Evolutionary conservation across 176 grass and related monocot genomes (phyloP), one percentile per base, ranked within the genome.

Genomic region (Aegilops bicornis): DNA sequence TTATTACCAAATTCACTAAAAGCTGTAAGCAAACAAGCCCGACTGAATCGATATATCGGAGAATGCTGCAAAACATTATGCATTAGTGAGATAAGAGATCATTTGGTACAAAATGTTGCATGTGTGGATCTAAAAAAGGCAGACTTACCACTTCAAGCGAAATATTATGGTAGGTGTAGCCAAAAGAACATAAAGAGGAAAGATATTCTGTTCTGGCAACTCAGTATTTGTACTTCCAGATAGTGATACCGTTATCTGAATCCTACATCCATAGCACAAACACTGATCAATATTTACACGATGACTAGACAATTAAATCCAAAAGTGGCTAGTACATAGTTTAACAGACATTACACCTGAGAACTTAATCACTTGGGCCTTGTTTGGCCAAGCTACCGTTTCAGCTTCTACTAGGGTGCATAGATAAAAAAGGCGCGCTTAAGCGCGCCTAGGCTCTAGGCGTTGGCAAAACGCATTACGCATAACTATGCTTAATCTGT

Each of bases 131-230:
- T 22, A 82, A 72, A 77, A 36, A 39, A 81, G 65, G 22, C 74
- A 84, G 27, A 60, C 85, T 85, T 94, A 98, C 96, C 91, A 85
- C 90, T 90, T 84, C 90, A 87, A 87, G 72, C 3, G 84, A 84
- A 78, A 90, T 72, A 59, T 96, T 86, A 54, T 76, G 64, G 90
- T 84, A 83, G 94, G 92, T 87, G 82, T 89, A 87, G 89, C 94
- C 86, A 99, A 88, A 10, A 99, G 83, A 71, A 94, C 90, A 77
- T 96, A 93, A 54, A 99, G 69, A 85, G 97, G 97, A 43, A 99
- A 99, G 6, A 92, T 69, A 66, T 86, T 76, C 10, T 73, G 88
- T 70, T 74, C 83, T 87, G 87, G 88, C 84, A 86, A 58, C 76
- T 94, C 90, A 45, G 83, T 45, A 90, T 99, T 96, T 86, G 87